Conservation (phyloP, 2,329 filamentous ascomycete species). For the Aulographum hederae region DNA sequence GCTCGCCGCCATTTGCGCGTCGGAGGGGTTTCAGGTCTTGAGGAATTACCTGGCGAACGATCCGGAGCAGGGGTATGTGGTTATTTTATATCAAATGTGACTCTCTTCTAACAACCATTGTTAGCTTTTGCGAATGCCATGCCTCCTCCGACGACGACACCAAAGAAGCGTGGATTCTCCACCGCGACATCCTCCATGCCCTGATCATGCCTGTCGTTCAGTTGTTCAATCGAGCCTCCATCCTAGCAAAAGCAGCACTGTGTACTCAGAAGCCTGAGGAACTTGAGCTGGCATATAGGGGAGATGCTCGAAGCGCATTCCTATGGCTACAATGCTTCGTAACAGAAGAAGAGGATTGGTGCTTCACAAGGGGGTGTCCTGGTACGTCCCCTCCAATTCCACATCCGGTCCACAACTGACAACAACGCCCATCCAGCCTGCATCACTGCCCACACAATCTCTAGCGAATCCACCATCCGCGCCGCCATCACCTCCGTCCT, state of each 20-base stretch:
- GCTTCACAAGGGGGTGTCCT: constrained; percentile 35
- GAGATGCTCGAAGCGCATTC: constrained; percentile 37
- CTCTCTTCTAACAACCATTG: too few species aligned
- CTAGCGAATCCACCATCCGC: constrained; percentile 28
- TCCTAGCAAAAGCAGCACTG: constrained; percentile 27
- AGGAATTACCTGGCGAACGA: constrained; percentile 21
- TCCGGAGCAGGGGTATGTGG: constrained; percentile 19
- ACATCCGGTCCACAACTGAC: background rate
- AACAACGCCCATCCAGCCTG: constrained; percentile 15
- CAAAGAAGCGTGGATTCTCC: constrained; percentile 27
- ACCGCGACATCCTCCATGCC: constrained; percentile 40
- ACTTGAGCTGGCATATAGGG: constrained; percentile 37
- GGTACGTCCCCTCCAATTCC: constrained; percentile 9
- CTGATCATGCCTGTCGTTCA: constrained; percentile 39
- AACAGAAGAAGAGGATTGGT: constrained; percentile 38
- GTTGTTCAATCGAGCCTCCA: constrained; percentile 35
- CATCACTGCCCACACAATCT: constrained; percentile 22
- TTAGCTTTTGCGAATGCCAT: constrained; percentile 27
- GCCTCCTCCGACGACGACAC: constrained; percentile 13
- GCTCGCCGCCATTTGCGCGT: too few species aligned
- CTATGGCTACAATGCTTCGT: constrained; percentile 41
- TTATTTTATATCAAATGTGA: too few species aligned
- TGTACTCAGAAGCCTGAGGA: constrained; percentile 30
- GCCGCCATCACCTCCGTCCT: constrained; percentile 28
- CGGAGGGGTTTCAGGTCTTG: constrained; percentile 24